Evolutionary conservation across 345 rosid genomes (phyloP).

Genomic region (Stellera chamaejasme): DNA sequence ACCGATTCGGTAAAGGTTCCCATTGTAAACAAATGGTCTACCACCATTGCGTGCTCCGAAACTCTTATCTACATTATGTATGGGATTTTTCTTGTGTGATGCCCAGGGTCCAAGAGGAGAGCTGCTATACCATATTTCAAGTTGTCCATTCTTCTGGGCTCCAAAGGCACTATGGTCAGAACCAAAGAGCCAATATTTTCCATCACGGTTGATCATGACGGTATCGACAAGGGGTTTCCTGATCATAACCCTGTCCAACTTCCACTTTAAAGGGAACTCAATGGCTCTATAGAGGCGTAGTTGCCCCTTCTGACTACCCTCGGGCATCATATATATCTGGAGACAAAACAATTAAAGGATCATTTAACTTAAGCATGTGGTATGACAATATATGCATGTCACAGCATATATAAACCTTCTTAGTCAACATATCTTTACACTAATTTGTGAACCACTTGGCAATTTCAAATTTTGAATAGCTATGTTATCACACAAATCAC

Average conservation of each 20-base stretch:
- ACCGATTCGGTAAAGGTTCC: slow-evolving; percentile 83
- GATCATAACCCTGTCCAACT: slow-evolving; percentile 51
- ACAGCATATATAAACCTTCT: neutral
- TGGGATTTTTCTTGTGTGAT: slow-evolving; percentile 85
- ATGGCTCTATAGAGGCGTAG: slow-evolving; percentile 73
- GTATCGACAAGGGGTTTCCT: slow-evolving; percentile 73
- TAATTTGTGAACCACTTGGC: neutral
- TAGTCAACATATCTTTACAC: neutral
- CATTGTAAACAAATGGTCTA: slow-evolving; percentile 58
- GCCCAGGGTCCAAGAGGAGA: slow-evolving; percentile 94
- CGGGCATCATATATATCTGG: slow-evolving; percentile 97
- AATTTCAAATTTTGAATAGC: neutral
- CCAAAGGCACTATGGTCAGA: slow-evolving; percentile 80
- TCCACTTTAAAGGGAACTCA: slow-evolving; percentile 79
- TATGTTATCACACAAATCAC: neutral
- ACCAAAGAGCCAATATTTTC: slow-evolving; percentile 71
- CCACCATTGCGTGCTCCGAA: slow-evolving; percentile 94
- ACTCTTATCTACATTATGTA: slow-evolving; percentile 48
- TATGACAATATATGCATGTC: neutral
- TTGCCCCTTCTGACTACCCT: slow-evolving; percentile 61
- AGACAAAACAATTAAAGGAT: slow-evolving; percentile 4
- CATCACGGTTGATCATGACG: slow-evolving; percentile 46
- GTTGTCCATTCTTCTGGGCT: slow-evolving; percentile 58
- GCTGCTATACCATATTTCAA: slow-evolving; percentile 81
- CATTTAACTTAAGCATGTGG: too few relatives aligned